Evolutionary conservation across 495 filamentous ascomycete species (phyloP).

Genomic region (Achaetomiella virescens): DNA sequence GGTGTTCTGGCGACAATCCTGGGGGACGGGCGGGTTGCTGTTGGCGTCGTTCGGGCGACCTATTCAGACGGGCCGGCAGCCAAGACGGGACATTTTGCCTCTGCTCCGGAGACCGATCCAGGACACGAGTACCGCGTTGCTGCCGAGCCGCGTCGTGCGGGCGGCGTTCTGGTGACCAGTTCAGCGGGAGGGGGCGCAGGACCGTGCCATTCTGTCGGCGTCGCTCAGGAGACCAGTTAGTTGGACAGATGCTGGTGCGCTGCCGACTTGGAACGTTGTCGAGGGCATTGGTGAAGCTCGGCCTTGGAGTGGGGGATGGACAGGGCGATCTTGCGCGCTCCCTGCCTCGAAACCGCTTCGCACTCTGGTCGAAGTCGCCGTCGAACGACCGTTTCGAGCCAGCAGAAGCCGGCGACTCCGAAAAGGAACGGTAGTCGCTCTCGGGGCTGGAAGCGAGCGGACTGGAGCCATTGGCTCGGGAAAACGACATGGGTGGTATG

Average conservation of each 20-base stretch:
- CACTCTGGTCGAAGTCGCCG: background rate
- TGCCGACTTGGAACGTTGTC: constrained; percentile 20
- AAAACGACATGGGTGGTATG: background rate
- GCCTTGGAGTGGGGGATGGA: background rate
- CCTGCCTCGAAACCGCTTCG: constrained; percentile 12
- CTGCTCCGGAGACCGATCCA: too few species aligned
- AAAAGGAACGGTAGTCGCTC: background rate
- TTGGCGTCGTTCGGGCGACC: too few species aligned
- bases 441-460: background rate
- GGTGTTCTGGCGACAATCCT: too few species aligned
- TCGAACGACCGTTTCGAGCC: constrained; percentile 17
- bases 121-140: too few species aligned
- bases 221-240: background rate
- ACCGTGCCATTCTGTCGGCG: background rate
- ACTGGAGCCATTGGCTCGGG: background rate
- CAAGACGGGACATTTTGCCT: too few species aligned
- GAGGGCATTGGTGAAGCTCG: constrained; percentile 3
- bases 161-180: too few species aligned
- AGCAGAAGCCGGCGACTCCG: background rate
- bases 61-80: too few species aligned
- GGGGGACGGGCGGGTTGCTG: too few species aligned
- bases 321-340: background rate
- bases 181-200: too few species aligned
- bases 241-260: background rate
- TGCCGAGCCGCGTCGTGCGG: too few species aligned